Conservation (phyloP, 2,329 filamentous ascomycete genomes). For the Mycocentrospora acerina region DNA sequence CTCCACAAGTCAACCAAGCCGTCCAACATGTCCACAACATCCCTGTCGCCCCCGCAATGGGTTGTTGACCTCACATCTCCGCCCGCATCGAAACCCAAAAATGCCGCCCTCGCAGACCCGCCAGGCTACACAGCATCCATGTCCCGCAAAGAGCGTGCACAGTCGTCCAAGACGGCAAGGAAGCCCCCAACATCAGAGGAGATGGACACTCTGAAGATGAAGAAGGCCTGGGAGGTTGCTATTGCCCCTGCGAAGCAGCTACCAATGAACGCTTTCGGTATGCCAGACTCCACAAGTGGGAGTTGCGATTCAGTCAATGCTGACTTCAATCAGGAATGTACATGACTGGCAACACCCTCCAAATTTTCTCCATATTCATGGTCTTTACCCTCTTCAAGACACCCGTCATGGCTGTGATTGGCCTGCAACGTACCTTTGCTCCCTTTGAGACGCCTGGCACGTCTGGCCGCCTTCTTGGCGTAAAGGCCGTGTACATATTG, state of each 20-base stretch:
- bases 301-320: neutral
- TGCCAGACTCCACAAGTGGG: slow-evolving; percentile 3
- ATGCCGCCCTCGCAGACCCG: slow-evolving; percentile 73
- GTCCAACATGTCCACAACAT: slow-evolving; percentile 20
- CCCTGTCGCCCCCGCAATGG: slow-evolving; percentile 70
- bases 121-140: slow-evolving; percentile 70
- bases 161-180: slow-evolving; percentile 50
- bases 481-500: slow-evolving; percentile 83
- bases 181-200: slow-evolving; percentile 75
- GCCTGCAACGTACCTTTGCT: slow-evolving; percentile 84
- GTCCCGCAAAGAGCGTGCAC: slow-evolving; percentile 44
- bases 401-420: slow-evolving; percentile 79
- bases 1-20: neutral
- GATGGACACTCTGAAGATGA: slow-evolving; percentile 93
- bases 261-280: slow-evolving; percentile 95
- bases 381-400: slow-evolving; percentile 99
- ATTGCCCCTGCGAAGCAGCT: slow-evolving; percentile 90
- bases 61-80: slow-evolving; percentile 75
- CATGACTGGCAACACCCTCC: slow-evolving; percentile 97
- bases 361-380: slow-evolving; percentile 99
- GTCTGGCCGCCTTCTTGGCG: slow-evolving; percentile 69
- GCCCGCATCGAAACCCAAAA: slow-evolving; percentile 66
- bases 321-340: slow-evolving; percentile 68
- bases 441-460: slow-evolving; percentile 85
- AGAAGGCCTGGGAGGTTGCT: slow-evolving; percentile 98